phyloP scores from a whole-genome alignment of 1,284 basidiomycete genomes.

The Naganishia sp. region DNA sequence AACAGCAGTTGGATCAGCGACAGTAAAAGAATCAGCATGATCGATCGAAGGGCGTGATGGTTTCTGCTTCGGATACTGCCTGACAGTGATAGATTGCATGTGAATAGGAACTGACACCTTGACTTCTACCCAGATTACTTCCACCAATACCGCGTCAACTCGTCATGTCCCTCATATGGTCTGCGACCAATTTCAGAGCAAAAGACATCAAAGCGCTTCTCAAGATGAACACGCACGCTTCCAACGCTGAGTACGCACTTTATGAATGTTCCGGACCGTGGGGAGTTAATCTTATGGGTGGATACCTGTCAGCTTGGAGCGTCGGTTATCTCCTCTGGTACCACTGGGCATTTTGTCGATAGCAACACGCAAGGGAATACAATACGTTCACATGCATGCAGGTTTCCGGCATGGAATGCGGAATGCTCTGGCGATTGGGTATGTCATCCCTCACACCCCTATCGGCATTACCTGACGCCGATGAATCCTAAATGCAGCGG shows the following conservation, averaged over 20 bases:
- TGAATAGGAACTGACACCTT: not conserved
- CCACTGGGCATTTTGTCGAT: slow-evolving; percentile 71
- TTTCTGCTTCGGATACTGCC: too few species aligned
- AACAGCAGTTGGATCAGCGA: too few species aligned
- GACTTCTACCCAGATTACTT: slow-evolving; percentile 64
- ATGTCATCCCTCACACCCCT: slow-evolving; percentile 45
- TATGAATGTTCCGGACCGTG: not conserved
- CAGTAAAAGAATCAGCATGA: too few species aligned
- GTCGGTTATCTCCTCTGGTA: slow-evolving; percentile 58
- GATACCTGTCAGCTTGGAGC: not conserved
- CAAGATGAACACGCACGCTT: slow-evolving; percentile 56
- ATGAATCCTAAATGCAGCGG: slow-evolving; percentile 61
- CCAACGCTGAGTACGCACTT: slow-evolving; percentile 39
- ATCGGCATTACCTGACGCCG: not conserved
- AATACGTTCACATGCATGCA: slow-evolving; percentile 65
- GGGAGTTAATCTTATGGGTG: too few species aligned
- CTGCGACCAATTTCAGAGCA: slow-evolving; percentile 71
- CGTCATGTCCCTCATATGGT: slow-evolving; percentile 88
- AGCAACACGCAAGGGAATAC: slow-evolving; percentile 52
- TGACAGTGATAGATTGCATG: too few species aligned
- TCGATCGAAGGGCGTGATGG: too few species aligned
- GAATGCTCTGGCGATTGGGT: slow-evolving; percentile 92
- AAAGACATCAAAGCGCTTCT: slow-evolving; percentile 82
- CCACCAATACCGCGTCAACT: slow-evolving; percentile 85
- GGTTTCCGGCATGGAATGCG: slow-evolving; percentile 78